Base-by-base conservation (phyloP, 2,329 filamentous ascomycete genomes). In the Aspergillus versicolor region DNA sequence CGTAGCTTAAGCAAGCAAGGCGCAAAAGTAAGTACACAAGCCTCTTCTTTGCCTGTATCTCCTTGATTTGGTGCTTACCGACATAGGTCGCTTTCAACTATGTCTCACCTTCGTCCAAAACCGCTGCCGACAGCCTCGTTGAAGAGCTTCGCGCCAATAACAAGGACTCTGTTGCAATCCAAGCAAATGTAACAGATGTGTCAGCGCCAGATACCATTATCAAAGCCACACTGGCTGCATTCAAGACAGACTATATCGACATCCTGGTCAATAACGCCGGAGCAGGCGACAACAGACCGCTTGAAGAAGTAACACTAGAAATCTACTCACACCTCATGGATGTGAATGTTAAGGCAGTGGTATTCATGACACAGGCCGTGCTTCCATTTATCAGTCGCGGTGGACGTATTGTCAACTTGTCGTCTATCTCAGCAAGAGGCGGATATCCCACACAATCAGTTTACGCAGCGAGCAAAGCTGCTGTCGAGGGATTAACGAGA, bases 381-480 rank as follows among this genome's bases (percentile, higher is more conserved):
- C 56, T 63, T 2, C 58, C 61, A 2, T 53, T 56, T 22, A 51
- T 63, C 19, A 46, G 37, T 40, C 51, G 47, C 5, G 59, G 55
- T 3, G 58, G 56, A 4, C 60, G 65, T 1, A 65, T 67, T 22
- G 54, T 66, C 37, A 66, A 66, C 27, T n/a, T 67, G 11, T 62
- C 57, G 2, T 63, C 60, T 1, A 65, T 63, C 15, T 57, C 55
- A 22, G 61, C 60, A 2, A 50, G 63, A 5, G 63, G 58, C 30
- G 62, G 62, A 2, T 61, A 60, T 24, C 34, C 59, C 8, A 60
- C 59, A 4, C 82, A 85, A 62, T 81, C 79, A 11, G 77, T 86
- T 47, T 87, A 87, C 64, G 82, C 81, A 9, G 84, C 82, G n/a
- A 84, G 81, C 49, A 87, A 87, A 67, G 84, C 82, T 1, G 84